A percentile compares a stretch with the other conserved stretches of the same genome.
Evolutionary conservation across 805 yeast genomes (phyloP).

Genomic region (Teunomyces panamensis): DNA sequence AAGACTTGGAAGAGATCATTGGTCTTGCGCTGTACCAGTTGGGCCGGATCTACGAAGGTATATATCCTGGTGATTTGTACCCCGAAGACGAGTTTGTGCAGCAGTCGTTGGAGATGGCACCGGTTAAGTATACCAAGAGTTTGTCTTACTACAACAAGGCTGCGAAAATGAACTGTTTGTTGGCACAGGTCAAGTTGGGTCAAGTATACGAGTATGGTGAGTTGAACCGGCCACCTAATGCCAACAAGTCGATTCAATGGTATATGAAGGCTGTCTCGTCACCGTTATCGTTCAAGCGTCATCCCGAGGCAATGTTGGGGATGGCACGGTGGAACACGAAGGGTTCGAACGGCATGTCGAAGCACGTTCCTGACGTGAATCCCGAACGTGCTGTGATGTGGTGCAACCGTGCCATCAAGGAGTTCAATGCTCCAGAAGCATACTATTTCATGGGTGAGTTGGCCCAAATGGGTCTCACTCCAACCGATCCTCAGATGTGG

Average conservation of each 20-base stretch:
- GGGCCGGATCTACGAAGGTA: slow-evolving; percentile 43
- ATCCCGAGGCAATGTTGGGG: slow-evolving; percentile 46
- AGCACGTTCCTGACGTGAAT: slow-evolving; percentile 34
- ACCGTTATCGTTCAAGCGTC: slow-evolving; percentile 37
- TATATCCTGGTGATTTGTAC: slow-evolving; percentile 41
- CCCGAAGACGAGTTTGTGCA: slow-evolving; percentile 35
- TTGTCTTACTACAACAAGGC: slow-evolving; percentile 41
- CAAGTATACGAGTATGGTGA: slow-evolving; percentile 43
- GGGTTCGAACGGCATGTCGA: slow-evolving; percentile 33
- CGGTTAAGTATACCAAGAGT: slow-evolving; percentile 42
- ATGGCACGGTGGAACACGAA: slow-evolving; percentile 39
- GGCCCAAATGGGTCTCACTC: slow-evolving; percentile 33
- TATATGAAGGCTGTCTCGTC: slow-evolving; percentile 40
- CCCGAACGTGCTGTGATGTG: slow-evolving; percentile 39
- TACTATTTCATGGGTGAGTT: slow-evolving; percentile 37
- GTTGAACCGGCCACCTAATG: slow-evolving; percentile 36
- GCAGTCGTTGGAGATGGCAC: slow-evolving; percentile 33
- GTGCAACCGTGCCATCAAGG: slow-evolving; percentile 43
- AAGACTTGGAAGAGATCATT: slow-evolving; percentile 40
- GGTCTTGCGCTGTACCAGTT: slow-evolving; percentile 41
- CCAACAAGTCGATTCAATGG: slow-evolving; percentile 45
- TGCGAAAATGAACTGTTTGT: slow-evolving; percentile 37
- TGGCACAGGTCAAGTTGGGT: slow-evolving; percentile 42
- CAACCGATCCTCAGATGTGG: slow-evolving; percentile 29
- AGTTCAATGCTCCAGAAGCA: slow-evolving; percentile 38